phyloP scores from a whole-genome alignment of 192 early-diverging fungal species.

The Podila epicladia region DNA sequence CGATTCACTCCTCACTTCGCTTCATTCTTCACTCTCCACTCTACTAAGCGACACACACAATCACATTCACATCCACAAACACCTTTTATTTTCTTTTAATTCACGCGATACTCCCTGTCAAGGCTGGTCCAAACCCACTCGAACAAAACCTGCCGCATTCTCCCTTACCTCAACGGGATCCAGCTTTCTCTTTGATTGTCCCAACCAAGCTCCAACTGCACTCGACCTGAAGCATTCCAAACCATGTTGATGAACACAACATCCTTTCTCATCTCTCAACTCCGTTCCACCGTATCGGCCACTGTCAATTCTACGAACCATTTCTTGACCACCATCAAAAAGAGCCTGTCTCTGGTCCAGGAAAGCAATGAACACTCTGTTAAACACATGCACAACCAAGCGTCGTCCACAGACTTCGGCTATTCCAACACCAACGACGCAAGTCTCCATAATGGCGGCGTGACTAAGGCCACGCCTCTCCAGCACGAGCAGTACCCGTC shows the following conservation, averaged over 20 bases:
- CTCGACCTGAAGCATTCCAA: neutral
- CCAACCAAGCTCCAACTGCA: too few species aligned
- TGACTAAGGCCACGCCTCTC: neutral
- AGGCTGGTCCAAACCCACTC: constrained; percentile 4
- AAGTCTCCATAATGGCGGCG: neutral
- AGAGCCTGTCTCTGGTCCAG: constrained; percentile 17
- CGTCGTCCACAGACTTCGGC: neutral
- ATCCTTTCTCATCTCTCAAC: constrained; percentile 30
- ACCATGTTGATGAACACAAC: constrained; percentile 41
- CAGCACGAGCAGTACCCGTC: constrained; percentile 40
- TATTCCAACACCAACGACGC: neutral
- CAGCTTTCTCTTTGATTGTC: too few species aligned
- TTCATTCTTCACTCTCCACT: neutral
- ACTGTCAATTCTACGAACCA: constrained; percentile 33
- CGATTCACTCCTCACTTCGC: neutral
- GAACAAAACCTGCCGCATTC: neutral
- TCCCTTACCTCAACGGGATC: neutral
- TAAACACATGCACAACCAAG: neutral
- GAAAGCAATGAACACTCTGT: neutral
- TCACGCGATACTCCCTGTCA: constrained; percentile 1
- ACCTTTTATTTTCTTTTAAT: neutral
- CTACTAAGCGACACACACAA: neutral
- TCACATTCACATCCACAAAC: neutral
- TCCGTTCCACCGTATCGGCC: constrained; percentile 30
- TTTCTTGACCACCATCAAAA: constrained; percentile 21